Percentiles rank a stretch among this genome's conserved stretches.
Conservation (phyloP, 1,139 yeast species). For the Sugiyamaella sp. region DNA sequence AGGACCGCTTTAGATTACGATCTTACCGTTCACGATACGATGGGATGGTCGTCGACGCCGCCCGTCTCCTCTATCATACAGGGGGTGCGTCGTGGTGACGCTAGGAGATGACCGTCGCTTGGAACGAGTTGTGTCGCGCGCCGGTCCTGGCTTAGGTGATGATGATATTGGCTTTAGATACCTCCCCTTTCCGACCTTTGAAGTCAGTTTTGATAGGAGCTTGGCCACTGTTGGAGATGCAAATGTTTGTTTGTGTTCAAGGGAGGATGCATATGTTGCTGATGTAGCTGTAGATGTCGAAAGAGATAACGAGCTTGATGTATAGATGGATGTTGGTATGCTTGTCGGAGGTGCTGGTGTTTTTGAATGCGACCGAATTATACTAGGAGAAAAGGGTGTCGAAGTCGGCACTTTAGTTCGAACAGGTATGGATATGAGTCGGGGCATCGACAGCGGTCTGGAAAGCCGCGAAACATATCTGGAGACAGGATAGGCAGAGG, state of each 20-base stretch:
- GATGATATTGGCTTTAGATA: neutral
- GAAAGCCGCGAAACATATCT: too few relatives aligned
- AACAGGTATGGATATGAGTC: too few relatives aligned
- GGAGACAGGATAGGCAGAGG: too few relatives aligned
- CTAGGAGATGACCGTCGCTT: neutral
- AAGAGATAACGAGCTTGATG: neutral
- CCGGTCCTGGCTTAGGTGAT: neutral
- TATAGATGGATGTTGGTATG: neutral
- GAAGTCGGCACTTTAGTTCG: too few relatives aligned
- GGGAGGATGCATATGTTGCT: neutral
- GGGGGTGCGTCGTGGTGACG: neutral
- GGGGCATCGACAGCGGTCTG: too few relatives aligned
- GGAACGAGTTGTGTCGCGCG: neutral
- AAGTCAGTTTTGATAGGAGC: neutral
- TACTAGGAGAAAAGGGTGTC: too few relatives aligned
- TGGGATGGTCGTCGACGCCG: constrained; percentile 10
- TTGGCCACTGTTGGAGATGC: too few relatives aligned
- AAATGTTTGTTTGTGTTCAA: neutral
- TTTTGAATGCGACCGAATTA: too few relatives aligned
- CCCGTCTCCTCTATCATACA: constrained; percentile 18
- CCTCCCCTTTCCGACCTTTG: neutral
- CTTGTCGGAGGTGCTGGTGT: too few relatives aligned
- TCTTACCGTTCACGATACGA: constrained; percentile 5
- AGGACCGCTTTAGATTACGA: neutral
- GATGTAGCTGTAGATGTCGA: neutral